Evolutionary conservation across 2,329 filamentous ascomycete genomes (phyloP).

Genomic region (Septoria linicola): DNA sequence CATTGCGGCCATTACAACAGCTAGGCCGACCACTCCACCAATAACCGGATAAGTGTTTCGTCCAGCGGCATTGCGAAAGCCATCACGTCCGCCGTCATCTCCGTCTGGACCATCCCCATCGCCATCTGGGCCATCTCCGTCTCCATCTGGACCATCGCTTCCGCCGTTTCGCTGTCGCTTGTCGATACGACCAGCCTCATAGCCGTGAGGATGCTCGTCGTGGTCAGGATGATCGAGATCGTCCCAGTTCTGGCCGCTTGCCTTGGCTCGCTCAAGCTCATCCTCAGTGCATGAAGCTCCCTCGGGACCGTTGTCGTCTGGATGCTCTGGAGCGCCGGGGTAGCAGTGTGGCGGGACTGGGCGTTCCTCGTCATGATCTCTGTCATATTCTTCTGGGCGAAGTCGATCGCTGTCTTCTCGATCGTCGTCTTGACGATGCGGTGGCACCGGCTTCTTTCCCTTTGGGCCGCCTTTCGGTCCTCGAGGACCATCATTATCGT

Average conservation of each 20-base stretch:
- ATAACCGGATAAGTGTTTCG: constrained; percentile 8
- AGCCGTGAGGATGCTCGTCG: not conserved
- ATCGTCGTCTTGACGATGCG: not conserved
- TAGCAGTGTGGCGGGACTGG: not conserved
- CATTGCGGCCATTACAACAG: constrained; percentile 13
- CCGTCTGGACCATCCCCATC: not conserved
- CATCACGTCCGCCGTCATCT: constrained; percentile 2
- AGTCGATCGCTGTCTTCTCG: not conserved
- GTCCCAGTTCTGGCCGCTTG: no score
- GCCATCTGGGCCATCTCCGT: not conserved
- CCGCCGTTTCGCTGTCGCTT: not conserved
- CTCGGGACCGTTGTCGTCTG: no score
- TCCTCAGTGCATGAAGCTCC: no score
- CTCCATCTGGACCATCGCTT: not conserved
- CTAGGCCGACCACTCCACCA: constrained; percentile 6
- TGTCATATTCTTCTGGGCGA: constrained; percentile 3
- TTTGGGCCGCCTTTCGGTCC: no score
- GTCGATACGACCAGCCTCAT: not conserved
- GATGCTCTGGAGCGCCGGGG: no score
- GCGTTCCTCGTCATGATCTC: not conserved
- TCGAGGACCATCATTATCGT: no score
- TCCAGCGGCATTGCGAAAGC: constrained; percentile 11
- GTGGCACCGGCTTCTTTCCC: not conserved
- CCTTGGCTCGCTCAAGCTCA: no score
- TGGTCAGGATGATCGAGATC: not conserved